Evolutionary conservation across 768 basidiomycete species (phyloP).

Genomic region (Lactarius vividus): DNA sequence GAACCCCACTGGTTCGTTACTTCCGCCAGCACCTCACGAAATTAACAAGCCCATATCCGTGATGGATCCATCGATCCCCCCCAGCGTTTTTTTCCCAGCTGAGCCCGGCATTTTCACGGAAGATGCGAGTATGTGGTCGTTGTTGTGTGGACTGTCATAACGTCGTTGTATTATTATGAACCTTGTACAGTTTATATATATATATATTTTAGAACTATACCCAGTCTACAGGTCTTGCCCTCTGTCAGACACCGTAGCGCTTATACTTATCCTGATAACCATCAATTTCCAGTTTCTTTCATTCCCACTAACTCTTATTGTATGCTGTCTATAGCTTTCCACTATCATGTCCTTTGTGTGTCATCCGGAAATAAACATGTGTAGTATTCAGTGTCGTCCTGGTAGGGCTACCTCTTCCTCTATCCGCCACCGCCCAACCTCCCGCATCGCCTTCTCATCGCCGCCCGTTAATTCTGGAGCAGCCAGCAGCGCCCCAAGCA

Average conservation of each 20-base stretch:
- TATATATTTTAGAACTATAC: not conserved
- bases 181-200: not conserved
- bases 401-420: conserved; percentile 66
- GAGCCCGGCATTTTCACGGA: not conserved
- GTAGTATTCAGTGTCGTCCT: conserved; percentile 50
- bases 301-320: not conserved
- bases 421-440: conserved; percentile 87
- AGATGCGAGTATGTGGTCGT: not conserved
- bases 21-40: too few species aligned
- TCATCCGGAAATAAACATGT: not conserved
- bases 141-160: not conserved
- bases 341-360: not conserved
- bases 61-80: conserved; percentile 8
- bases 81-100: not conserved
- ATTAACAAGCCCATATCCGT: not conserved
- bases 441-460: conserved; percentile 79
- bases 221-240: not conserved
- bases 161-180: not conserved
- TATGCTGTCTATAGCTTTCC: not conserved
- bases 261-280: not conserved
- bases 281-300: not conserved
- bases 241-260: not conserved
- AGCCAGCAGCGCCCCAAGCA: conserved; percentile 73
- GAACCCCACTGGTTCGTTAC: not conserved
- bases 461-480: conserved; percentile 66